Base-by-base conservation (phyloP, 2,329 filamentous ascomycete genomes). In the Aspergillaceae sp. region DNA sequence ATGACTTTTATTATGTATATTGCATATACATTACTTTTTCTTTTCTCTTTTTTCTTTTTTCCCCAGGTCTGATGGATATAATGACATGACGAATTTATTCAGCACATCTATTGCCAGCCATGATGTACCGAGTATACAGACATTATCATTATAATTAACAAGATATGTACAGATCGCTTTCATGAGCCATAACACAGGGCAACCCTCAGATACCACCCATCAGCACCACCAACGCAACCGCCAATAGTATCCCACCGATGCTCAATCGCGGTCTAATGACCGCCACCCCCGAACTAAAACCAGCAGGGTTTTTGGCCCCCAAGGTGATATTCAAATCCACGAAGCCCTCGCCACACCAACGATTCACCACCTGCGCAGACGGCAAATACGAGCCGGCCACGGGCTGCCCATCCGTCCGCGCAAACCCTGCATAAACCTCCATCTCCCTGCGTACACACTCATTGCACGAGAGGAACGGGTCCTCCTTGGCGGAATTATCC, bases 391-490 rank as follows among this genome's bases (percentile, higher is more conserved):
- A 86, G 10, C 72, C 64, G 28, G 78, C 77, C 41, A 97, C 76
- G 5, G 81, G 77, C 55, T 86, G 80, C 3, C 72, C 76, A 33
- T 78, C 72, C 56, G 89, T 80, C 9, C 76, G 73, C 0, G 86
- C 81, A 29, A 83, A 84, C 0, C 77, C 68, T 44, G 85, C 81
- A 65, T 86, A 96, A 11, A 94, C 78, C 28, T 75, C 75, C 88
- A 97, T 94, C 4, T 86, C 91, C 50, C 86, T 74, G 59, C 83
- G 75, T 38, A 92, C 74, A 64, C 92, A 97, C 36, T 71, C 70
- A 56, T 79, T 83, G 71, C 92, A 98, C 1, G 77, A 80, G 1
- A 89, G 87, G n/a, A 75, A 73, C 8, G 19, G 19, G 19, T 32
- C 30, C 6, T 32, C 30, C 30, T 32, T 28, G 82, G 36, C 11